Percentiles rank a stretch among this genome's conserved stretches.
phyloP scores from a whole-genome alignment of 1,139 yeast species.

The Nakaseomyces nivariensis region DNA sequence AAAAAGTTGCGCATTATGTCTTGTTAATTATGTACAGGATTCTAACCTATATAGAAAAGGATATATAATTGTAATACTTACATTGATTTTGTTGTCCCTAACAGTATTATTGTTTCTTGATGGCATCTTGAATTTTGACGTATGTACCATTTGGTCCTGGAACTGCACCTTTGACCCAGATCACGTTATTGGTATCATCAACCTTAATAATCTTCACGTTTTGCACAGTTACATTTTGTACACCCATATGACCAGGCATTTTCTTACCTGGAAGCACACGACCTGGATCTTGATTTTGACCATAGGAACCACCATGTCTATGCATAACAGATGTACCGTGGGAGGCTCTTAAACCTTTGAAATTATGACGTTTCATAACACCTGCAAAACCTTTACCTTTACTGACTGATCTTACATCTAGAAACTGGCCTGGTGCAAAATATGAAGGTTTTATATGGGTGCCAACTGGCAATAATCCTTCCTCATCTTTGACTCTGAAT shows the following conservation, averaged over 20 bases:
- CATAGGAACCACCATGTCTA: constrained; percentile 96
- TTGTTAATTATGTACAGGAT: not conserved
- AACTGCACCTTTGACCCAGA: constrained; percentile 79
- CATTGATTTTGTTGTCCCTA: not conserved
- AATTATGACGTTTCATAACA: constrained; percentile 96
- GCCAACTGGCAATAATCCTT: constrained; percentile 68
- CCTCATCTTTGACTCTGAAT: constrained; percentile 60
- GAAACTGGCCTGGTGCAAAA: constrained; percentile 72
- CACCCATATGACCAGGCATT: constrained; percentile 98
- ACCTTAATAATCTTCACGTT: constrained; percentile 70
- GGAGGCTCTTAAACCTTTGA: constrained; percentile 80
- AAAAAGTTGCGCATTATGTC: not conserved
- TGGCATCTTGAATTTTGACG: constrained; percentile 73
- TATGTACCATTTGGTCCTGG: constrained; percentile 80
- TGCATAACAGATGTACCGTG: constrained; percentile 95
- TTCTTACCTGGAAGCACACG: constrained; percentile 94
- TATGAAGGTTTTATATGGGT: constrained; percentile 74
- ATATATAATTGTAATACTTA: constrained; percentile 4
- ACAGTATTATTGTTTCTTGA: constrained; percentile 36
- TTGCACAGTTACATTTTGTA: constrained; percentile 58
- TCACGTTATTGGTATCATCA: constrained; percentile 70
- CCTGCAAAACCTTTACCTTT: constrained; percentile 98
- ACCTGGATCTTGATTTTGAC: constrained; percentile 92
- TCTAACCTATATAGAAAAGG: not conserved
- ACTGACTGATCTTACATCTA: constrained; percentile 67